phyloP scores from a whole-genome alignment of 345 rosid species.

The Citrus unshiu region DNA sequence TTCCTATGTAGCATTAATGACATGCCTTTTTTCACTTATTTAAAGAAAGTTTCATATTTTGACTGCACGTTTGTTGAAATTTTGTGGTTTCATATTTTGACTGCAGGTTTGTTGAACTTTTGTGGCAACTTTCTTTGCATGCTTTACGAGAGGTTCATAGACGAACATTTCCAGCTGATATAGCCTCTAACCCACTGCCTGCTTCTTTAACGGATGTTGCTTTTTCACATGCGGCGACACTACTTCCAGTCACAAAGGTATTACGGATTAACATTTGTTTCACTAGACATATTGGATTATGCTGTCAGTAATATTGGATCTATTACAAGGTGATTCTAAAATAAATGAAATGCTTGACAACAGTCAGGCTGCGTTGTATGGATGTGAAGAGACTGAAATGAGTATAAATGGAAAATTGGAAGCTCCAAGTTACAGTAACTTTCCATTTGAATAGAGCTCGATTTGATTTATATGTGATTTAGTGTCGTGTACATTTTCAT shows the following conservation, averaged over 20 bases:
- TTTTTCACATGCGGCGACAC: constrained; percentile 95
- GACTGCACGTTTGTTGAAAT: constrained; percentile 89
- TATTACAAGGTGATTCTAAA: background rate
- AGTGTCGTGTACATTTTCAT: background rate
- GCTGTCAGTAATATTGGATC: background rate
- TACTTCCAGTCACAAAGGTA: constrained; percentile 98
- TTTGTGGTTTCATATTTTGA: constrained; percentile 40
- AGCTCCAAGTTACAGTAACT: background rate
- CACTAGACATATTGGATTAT: background rate
- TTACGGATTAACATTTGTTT: background rate
- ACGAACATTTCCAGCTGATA: constrained; percentile 87
- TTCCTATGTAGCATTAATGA: background rate
- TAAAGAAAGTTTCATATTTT: constrained; percentile 4
- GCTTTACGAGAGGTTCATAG: constrained; percentile 94
- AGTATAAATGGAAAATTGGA: background rate
- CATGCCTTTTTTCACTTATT: background rate
- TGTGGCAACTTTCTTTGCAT: constrained; percentile 99
- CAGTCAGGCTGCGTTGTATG: background rate
- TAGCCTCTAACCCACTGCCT: constrained; percentile 81
- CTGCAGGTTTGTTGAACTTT: constrained; percentile 94
- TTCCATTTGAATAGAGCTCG: background rate
- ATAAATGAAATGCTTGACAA: background rate
- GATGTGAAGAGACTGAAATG: background rate
- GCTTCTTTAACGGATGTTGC: constrained; percentile 95
- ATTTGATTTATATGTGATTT: background rate